A percentile compares a stretch with the other conserved stretches of the same genome.
Evolutionary conservation across 2,329 filamentous ascomycete species (phyloP).

Genomic region (Huntiella moniliformis): DNA sequence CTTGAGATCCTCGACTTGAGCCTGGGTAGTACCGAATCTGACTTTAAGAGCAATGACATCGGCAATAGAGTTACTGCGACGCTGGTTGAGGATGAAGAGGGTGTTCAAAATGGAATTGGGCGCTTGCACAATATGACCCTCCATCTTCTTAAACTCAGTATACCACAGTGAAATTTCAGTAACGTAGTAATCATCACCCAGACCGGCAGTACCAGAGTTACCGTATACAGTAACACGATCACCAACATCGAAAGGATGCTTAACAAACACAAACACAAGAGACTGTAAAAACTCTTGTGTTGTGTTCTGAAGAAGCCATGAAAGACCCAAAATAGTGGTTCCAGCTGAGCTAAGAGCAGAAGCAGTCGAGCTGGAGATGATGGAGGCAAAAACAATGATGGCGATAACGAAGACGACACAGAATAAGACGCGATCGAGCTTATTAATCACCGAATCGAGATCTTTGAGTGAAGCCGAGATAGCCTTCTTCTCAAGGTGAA

Average conservation of each 20-base stretch:
- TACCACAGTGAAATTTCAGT: constrained; percentile 85
- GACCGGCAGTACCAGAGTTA: constrained; percentile 59
- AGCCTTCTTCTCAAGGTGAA: constrained; percentile 83
- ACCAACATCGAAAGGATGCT: constrained; percentile 92
- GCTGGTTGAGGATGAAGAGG: constrained; percentile 86
- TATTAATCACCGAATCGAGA: constrained; percentile 78
- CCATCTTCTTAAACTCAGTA: constrained; percentile 97
- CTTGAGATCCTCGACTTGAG: constrained; percentile 69
- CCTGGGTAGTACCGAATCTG: constrained; percentile 70
- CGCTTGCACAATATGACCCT: constrained; percentile 87
- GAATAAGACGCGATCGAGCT: constrained; percentile 74
- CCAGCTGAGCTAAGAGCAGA: constrained; percentile 79
- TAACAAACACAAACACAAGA: constrained; percentile 87
- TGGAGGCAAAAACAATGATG: constrained; percentile 69
- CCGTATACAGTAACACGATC: constrained; percentile 86
- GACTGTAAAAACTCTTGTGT: constrained; percentile 91
- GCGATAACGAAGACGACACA: constrained; percentile 70
- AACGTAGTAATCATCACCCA: constrained; percentile 87
- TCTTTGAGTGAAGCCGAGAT: constrained; percentile 92
- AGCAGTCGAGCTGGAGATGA: constrained; percentile 80
- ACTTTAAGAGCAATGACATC: constrained; percentile 71
- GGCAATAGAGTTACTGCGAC: constrained; percentile 70
- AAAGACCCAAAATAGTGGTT: constrained; percentile 69
- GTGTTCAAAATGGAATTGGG: constrained; percentile 88
- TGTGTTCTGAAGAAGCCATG: constrained; percentile 82